Evolutionary conservation across 169 alveolate species (phyloP).

Genomic region (Perkinsus chesapeaki): DNA sequence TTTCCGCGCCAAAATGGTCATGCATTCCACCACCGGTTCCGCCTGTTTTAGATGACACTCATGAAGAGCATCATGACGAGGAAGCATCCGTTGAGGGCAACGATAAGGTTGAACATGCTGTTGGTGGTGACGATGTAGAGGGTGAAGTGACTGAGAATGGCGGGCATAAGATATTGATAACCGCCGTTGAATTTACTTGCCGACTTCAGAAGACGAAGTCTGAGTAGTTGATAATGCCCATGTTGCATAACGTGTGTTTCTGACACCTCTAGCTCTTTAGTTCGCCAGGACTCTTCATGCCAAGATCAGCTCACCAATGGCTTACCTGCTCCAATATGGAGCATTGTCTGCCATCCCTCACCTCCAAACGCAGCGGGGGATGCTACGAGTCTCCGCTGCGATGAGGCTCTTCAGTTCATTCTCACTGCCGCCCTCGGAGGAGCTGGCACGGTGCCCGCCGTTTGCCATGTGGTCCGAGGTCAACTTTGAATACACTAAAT

Average conservation of each 20-base stretch:
- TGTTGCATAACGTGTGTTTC: background rate
- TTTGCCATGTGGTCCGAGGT: background rate
- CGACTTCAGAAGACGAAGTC: background rate
- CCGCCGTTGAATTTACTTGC: background rate
- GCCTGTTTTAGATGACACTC: too few species aligned
- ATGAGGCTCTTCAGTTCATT: background rate
- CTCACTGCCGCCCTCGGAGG: background rate
- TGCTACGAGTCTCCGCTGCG: background rate
- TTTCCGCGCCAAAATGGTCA: too few species aligned
- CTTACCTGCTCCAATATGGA: too few species aligned
- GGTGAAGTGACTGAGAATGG: background rate
- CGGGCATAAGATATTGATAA: background rate
- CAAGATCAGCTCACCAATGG: too few species aligned
- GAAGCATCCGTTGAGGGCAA: too few species aligned
- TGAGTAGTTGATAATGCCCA: background rate
- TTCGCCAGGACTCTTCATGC: too few species aligned
- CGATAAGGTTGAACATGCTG: too few species aligned
- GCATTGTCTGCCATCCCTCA: background rate
- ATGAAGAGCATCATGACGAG: too few species aligned
- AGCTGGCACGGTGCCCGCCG: background rate
- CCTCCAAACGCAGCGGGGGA: background rate
- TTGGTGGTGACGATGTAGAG: background rate
- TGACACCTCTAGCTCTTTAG: background rate
- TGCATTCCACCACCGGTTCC: too few species aligned
- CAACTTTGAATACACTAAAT: background rate